Percentiles rank a stretch among this genome's conserved stretches.
Conservation (phyloP, 2,329 filamentous ascomycete species). For the Aureobasidium sp. region DNA sequence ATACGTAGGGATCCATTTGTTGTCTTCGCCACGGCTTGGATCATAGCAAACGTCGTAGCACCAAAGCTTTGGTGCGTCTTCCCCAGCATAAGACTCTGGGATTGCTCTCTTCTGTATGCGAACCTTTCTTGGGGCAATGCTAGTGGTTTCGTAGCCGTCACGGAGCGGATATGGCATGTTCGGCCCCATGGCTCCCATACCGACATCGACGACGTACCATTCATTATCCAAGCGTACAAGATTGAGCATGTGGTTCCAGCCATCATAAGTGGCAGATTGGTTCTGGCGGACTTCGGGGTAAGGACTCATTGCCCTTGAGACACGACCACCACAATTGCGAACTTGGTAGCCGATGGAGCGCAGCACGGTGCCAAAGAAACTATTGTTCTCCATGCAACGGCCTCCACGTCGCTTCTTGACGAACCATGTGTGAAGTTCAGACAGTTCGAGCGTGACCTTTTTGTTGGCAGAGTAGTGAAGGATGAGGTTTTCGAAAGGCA, state of each 20-base stretch:
- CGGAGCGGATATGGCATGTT: background rate
- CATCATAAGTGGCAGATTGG: background rate
- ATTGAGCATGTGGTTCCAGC: background rate
- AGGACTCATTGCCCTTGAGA: slow-evolving; percentile 23
- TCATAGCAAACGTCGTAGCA: slow-evolving; percentile 46
- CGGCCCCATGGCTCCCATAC: slow-evolving; percentile 1
- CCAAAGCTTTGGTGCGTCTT: slow-evolving; percentile 43
- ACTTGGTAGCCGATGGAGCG: slow-evolving; percentile 44
- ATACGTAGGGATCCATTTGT: slow-evolving; percentile 38
- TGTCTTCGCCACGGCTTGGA: slow-evolving; percentile 36
- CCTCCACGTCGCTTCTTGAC: slow-evolving; percentile 42
- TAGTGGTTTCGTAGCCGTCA: background rate
- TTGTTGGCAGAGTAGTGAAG: slow-evolving; percentile 49
- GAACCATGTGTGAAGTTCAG: slow-evolving; percentile 48
- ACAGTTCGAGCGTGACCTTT: slow-evolving; percentile 42
- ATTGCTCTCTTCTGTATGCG: background rate
- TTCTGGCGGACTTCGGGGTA: slow-evolving; percentile 19
- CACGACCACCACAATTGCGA: slow-evolving; percentile 34
- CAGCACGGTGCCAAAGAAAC: slow-evolving; percentile 46
- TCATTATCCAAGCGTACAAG: slow-evolving; percentile 17
- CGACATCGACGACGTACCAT: slow-evolving; percentile 20
- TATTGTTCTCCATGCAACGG: slow-evolving; percentile 56
- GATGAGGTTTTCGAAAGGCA: slow-evolving; percentile 52
- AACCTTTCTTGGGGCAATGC: background rate
- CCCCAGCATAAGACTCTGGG: background rate